These are phyloP conservation scores for Hymenotorrendiella dingleyae DNA, from an alignment of 2,329 filamentous ascomycete genomes.

Conservation along the genomic window DNA sequence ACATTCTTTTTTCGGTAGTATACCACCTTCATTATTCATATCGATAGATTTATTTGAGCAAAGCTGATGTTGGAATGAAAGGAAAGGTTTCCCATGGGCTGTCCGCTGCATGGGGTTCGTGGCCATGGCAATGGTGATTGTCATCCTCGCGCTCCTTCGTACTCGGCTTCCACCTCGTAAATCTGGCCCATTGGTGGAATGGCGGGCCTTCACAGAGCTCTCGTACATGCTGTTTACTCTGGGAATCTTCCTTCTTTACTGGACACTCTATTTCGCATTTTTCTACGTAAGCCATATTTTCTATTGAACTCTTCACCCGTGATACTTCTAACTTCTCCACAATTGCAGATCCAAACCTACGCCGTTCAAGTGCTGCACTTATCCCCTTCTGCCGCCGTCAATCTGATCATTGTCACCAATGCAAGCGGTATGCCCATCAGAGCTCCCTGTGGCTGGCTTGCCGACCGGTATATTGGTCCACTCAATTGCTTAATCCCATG, in stretches of 20 bases:
- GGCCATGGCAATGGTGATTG: not conserved
- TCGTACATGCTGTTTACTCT: slow-evolving; percentile 38
- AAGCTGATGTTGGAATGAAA: not conserved
- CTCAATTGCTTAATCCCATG: slow-evolving; percentile 24
- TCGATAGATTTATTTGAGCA: not conserved
- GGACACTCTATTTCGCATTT: slow-evolving; percentile 50
- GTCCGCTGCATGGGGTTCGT: slow-evolving; percentile 39
- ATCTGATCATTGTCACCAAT: slow-evolving; percentile 19
- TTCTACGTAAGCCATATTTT: slow-evolving; percentile 37
- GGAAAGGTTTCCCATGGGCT: slow-evolving; percentile 36
- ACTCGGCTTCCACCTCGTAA: slow-evolving; percentile 25
- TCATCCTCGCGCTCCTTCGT: not conserved
- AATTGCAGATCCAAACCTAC: slow-evolving; percentile 1
- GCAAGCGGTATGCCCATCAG: slow-evolving; percentile 15
- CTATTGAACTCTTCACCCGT: slow-evolving; percentile 37
- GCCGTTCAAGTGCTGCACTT: not conserved
- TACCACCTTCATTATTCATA: too few species aligned
- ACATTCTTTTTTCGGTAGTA: too few species aligned
- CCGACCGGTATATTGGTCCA: slow-evolving; percentile 25
- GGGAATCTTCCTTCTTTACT: slow-evolving; percentile 39
- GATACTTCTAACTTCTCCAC: slow-evolving; percentile 38
- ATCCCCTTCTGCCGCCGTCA: not conserved
- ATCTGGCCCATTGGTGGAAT: slow-evolving; percentile 36
- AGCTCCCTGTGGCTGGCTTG: slow-evolving; percentile 24
- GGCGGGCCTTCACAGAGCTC: slow-evolving; percentile 35